Evolutionary conservation across 305 asterid species (phyloP).

Genomic region (Salvia sclarea): DNA sequence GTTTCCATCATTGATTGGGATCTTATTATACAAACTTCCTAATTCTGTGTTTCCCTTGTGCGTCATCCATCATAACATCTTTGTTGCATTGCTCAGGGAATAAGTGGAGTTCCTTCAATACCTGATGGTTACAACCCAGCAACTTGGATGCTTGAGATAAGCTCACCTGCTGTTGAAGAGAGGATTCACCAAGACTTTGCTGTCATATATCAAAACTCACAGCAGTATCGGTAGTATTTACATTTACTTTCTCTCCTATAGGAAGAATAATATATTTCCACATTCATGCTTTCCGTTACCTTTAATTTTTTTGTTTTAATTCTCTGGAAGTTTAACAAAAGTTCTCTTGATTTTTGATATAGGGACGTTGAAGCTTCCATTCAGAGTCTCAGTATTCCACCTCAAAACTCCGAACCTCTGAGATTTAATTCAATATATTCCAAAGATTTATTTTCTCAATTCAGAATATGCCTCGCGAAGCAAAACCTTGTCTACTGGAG

Average conservation of each 20-base stretch:
- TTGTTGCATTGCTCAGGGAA: slow-evolving; percentile 35
- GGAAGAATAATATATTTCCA: slow-evolving; percentile 9
- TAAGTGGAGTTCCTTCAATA: slow-evolving; percentile 49
- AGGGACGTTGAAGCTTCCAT: slow-evolving; percentile 81
- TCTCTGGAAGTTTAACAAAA: neutral
- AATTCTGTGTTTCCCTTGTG: neutral
- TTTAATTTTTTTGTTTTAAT: neutral
- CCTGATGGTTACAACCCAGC: slow-evolving; percentile 71
- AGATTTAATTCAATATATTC: slow-evolving; percentile 53
- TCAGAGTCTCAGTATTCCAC: slow-evolving; percentile 55
- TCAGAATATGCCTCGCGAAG: slow-evolving; percentile 69
- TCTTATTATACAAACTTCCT: neutral
- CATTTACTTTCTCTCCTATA: too few relatives aligned
- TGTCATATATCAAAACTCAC: slow-evolving; percentile 48
- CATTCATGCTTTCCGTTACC: neutral
- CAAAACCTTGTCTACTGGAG: slow-evolving; percentile 87
- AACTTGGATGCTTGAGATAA: slow-evolving; percentile 86
- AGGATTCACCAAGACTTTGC: slow-evolving; percentile 57
- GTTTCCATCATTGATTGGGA: neutral
- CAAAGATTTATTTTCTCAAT: slow-evolving; percentile 56
- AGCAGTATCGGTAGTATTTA: slow-evolving; percentile 50
- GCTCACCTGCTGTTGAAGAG: slow-evolving; percentile 62
- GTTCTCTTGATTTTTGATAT: slow-evolving; percentile 19
- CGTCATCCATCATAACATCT: neutral
- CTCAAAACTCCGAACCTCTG: slow-evolving; percentile 62